Percentiles rank a stretch among this genome's conserved stretches.
Evolutionary conservation across 768 basidiomycete species (phyloP).

Genomic region (Auricularia sp.): DNA sequence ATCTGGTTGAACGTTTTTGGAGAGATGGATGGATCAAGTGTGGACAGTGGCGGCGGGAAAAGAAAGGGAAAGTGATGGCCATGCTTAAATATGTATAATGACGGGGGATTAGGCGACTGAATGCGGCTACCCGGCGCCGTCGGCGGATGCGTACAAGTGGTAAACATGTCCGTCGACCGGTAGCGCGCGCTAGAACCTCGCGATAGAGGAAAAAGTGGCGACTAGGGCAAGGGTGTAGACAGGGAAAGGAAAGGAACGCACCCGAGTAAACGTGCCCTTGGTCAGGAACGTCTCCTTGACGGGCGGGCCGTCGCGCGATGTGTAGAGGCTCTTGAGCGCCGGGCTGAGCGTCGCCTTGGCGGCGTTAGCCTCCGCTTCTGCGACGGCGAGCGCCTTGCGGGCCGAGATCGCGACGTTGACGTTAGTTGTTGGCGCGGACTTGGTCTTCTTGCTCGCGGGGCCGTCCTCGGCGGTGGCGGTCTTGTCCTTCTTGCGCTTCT

Average conservation of each 20-base stretch:
- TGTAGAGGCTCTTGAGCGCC: conserved; percentile 76
- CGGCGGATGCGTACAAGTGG: not conserved
- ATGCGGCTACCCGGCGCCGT: not conserved
- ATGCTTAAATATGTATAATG: not conserved
- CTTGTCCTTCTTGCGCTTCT: conserved; percentile 28
- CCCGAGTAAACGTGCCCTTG: conserved; percentile 84
- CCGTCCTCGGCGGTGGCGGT: conserved; percentile 10
- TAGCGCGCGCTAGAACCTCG: not conserved
- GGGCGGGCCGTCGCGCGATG: conserved; percentile 39
- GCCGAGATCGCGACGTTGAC: conserved; percentile 58
- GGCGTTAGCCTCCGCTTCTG: conserved; percentile 68
- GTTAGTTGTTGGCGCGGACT: conserved; percentile 32
- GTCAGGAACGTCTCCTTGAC: conserved; percentile 87
- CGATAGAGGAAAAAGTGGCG: not conserved
- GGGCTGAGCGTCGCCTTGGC: conserved; percentile 62
- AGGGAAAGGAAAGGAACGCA: conserved; percentile 29
- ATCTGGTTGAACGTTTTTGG: too few species aligned
- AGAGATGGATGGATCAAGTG: too few species aligned
- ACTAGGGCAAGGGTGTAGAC: not conserved
- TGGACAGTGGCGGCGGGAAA: too few species aligned
- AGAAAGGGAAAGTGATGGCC: too few species aligned
- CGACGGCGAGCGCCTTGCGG: conserved; percentile 56
- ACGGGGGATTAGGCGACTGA: not conserved
- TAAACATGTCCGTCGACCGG: not conserved
- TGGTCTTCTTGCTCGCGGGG: conserved; percentile 16